Conservation (phyloP, 495 filamentous ascomycete genomes). For the Aspergillus sclerotiicarbonarius region DNA sequence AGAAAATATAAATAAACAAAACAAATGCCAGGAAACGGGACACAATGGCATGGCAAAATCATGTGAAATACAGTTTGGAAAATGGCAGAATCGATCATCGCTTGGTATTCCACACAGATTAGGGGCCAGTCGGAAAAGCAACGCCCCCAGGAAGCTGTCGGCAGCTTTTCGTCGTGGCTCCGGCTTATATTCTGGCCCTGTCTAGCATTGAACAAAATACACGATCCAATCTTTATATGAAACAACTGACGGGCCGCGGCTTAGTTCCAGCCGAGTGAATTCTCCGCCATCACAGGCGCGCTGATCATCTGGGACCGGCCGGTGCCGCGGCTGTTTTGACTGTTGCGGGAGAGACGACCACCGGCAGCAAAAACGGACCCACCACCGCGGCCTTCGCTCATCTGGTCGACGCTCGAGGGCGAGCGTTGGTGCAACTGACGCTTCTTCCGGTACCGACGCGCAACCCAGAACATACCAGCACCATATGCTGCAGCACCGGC, state of each 20-base stretch:
- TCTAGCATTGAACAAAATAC: constrained; percentile 12
- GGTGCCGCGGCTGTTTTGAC: constrained; percentile 65
- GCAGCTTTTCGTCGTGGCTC: not conserved
- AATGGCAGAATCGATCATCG: constrained; percentile 17
- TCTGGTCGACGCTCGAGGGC: constrained; percentile 55
- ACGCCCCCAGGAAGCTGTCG: constrained; percentile 8
- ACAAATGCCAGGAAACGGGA: constrained; percentile 9
- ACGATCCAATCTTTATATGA: constrained; percentile 1
- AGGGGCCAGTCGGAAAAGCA: constrained; percentile 4
- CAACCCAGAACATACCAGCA: constrained; percentile 97
- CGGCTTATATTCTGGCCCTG: constrained; percentile 6
- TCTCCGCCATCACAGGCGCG: constrained; percentile 92
- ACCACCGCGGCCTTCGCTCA: constrained; percentile 41
- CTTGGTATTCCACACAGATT: constrained; percentile 8
- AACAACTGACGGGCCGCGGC: constrained; percentile 12
- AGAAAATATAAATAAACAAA: constrained; percentile 14
- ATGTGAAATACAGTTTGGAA: constrained; percentile 26
- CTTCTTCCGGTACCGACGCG: constrained; percentile 87
- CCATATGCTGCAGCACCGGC: constrained; percentile 87
- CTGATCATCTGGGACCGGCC: constrained; percentile 71
- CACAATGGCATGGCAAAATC: constrained; percentile 13
- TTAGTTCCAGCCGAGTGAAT: constrained; percentile 98
- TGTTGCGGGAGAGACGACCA: constrained; percentile 37
- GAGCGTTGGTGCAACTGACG: constrained; percentile 76
- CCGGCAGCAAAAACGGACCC: constrained; percentile 39